phyloP scores from a whole-genome alignment of 1,139 yeast genomes.

The Sugiyamaella novakii region DNA sequence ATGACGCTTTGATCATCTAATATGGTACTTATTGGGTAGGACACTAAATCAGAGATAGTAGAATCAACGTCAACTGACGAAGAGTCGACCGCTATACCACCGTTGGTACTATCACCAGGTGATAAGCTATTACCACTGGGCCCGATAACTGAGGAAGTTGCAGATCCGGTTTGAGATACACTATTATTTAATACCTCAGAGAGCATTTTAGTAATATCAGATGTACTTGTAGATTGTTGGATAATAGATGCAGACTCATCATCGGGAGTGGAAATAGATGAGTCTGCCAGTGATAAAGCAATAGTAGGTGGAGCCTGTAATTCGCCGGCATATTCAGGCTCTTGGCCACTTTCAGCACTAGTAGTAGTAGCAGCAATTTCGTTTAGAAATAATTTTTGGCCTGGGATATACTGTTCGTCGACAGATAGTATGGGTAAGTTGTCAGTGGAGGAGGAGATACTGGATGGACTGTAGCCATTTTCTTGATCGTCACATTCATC shows the following conservation, averaged over 20 bases:
- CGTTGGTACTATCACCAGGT: neutral
- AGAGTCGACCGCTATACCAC: neutral
- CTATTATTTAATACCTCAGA: slow-evolving; percentile 32
- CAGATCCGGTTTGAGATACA: neutral
- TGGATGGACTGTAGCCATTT: no score
- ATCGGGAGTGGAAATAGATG: slow-evolving; percentile 3
- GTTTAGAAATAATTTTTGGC: slow-evolving; percentile 12
- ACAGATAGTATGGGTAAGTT: slow-evolving; percentile 1
- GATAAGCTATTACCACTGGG: neutral
- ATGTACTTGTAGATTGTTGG: slow-evolving; percentile 7
- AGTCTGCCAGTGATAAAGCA: slow-evolving; percentile 29
- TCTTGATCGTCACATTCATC: no score
- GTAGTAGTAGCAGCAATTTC: slow-evolving; percentile 12
- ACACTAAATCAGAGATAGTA: neutral
- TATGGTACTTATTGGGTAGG: neutral
- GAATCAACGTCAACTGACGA: neutral
- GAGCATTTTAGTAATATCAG: slow-evolving; percentile 32
- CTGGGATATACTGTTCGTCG: slow-evolving; percentile 8
- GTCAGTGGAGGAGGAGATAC: neutral
- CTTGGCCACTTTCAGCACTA: neutral
- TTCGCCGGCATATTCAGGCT: slow-evolving; percentile 16
- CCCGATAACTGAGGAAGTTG: no score
- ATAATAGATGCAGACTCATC: slow-evolving; percentile 5
- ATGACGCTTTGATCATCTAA: neutral
- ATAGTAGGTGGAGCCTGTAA: slow-evolving; percentile 33